These are phyloP conservation scores for Aureobasidium sp. DNA, from an alignment of 2,329 filamentous ascomycete species.

Conservation along the genomic window DNA sequence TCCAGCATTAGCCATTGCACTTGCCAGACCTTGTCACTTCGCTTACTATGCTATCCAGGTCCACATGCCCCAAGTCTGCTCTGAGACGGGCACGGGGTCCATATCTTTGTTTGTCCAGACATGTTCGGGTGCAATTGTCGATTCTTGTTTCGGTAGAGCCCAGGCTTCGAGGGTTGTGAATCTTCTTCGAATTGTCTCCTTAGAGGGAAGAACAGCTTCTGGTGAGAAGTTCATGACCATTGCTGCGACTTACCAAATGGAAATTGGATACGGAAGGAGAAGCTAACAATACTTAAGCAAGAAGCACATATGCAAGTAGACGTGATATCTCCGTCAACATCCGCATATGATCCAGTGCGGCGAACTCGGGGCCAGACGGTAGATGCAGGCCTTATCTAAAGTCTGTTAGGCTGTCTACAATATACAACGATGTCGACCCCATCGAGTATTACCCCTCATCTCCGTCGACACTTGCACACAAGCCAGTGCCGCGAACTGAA, in stretches of 20 bases:
- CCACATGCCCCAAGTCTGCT: slow-evolving; percentile 27
- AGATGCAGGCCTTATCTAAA: too few relatives aligned
- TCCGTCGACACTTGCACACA: background rate
- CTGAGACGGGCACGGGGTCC: slow-evolving; percentile 24
- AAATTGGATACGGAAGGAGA: background rate
- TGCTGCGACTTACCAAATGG: background rate
- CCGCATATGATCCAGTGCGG: background rate
- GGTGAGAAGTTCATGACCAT: background rate
- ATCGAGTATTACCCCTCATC: too few relatives aligned
- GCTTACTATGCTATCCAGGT: slow-evolving; percentile 30
- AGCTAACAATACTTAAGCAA: background rate
- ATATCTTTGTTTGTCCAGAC: slow-evolving; percentile 32
- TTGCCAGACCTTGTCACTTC: background rate
- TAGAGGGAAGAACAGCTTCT: slow-evolving; percentile 22
- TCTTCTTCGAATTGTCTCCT: slow-evolving; percentile 30
- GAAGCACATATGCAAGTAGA: background rate
- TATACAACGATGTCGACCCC: too few relatives aligned
- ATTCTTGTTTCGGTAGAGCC: slow-evolving; percentile 41
- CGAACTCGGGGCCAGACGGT: background rate
- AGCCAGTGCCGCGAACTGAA: background rate
- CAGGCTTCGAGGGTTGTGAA: slow-evolving; percentile 35
- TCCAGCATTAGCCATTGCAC: background rate
- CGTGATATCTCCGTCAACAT: background rate
- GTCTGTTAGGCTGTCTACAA: too few relatives aligned
- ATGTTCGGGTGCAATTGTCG: slow-evolving; percentile 37